Evolutionary conservation across 73 alveolate species (phyloP).

Genomic region (Uronychia binucleata): DNA sequence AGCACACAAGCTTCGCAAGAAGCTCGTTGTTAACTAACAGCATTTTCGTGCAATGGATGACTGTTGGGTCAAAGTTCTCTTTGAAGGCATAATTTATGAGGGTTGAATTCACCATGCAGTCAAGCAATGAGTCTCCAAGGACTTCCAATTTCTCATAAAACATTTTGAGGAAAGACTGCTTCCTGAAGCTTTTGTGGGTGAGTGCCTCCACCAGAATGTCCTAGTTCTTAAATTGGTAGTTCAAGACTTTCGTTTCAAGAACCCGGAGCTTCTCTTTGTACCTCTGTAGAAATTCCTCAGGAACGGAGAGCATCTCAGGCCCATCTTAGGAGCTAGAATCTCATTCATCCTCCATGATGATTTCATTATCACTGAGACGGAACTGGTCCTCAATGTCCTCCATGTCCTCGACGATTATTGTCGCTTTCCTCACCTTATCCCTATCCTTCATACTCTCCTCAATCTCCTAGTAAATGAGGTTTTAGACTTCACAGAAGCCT

Average conservation of each 20-base stretch:
- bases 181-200: constrained; percentile 31
- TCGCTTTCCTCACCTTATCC: background rate
- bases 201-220: constrained; percentile 27
- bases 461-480: background rate
- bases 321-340: no score
- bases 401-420: background rate
- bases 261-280: background rate
- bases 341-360: background rate
- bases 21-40: constrained; percentile 52
- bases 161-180: background rate
- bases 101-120: constrained; percentile 46
- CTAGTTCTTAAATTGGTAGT: constrained; percentile 18
- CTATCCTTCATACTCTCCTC: background rate
- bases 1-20: constrained; percentile 47
- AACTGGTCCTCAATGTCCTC: background rate
- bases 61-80: constrained; percentile 9
- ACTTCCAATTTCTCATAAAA: constrained; percentile 61
- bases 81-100: constrained; percentile 34
- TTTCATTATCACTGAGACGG: background rate
- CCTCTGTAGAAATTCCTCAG: background rate
- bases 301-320: no score
- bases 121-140: constrained; percentile 66
- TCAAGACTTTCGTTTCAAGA: background rate
- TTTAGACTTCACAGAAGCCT: background rate
- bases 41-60: constrained; percentile 22